A percentile compares a stretch with the other conserved stretches of the same genome.
Evolutionary conservation across 495 filamentous ascomycete genomes (phyloP).

Genomic region (Neurospora cerealis): DNA sequence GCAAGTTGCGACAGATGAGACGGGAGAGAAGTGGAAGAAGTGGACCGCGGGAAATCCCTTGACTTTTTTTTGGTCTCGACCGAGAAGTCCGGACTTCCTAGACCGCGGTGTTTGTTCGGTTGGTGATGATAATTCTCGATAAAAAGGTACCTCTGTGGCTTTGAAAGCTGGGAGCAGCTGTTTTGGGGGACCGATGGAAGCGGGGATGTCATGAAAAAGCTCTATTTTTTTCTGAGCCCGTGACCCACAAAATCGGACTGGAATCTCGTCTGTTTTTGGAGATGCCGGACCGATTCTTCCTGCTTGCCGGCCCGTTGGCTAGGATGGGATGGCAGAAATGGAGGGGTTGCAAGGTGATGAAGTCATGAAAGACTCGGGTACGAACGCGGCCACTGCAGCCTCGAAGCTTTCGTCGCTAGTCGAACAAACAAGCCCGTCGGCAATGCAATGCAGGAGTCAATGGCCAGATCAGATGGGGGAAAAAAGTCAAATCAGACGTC

Average conservation of each 20-base stretch:
- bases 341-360: not conserved
- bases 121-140: not conserved
- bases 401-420: not conserved
- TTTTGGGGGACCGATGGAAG: not conserved
- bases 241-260: not conserved
- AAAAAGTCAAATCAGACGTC: not conserved
- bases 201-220: not conserved
- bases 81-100: not conserved
- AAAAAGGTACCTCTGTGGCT: not conserved
- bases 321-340: not conserved
- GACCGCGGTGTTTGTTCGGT: not conserved
- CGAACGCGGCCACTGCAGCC: not conserved
- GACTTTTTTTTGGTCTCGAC: not conserved
- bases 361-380: not conserved
- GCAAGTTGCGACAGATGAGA: not conserved
- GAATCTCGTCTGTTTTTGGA: not conserved
- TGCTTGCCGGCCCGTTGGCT: not conserved
- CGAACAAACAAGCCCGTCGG: not conserved
- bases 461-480: not conserved
- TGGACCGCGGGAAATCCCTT: not conserved
- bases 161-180: not conserved
- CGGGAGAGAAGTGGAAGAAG: not conserved
- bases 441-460: not conserved
- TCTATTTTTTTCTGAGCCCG: not conserved
- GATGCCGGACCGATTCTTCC: not conserved